phyloP scores from a whole-genome alignment of 805 yeast species.

The Pichia occidentalis region DNA sequence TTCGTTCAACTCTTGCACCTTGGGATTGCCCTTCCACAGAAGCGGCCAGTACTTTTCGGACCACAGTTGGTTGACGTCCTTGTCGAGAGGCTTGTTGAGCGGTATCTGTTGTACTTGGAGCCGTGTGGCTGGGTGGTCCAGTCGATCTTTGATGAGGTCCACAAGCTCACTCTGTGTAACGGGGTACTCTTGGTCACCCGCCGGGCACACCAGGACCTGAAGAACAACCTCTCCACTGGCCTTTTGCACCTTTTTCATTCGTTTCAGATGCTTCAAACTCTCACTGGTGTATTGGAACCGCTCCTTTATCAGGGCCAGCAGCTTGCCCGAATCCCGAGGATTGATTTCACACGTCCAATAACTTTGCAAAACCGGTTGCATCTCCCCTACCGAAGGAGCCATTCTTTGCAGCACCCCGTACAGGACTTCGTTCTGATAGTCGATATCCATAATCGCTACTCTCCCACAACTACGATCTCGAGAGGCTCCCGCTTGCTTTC shows the following conservation, averaged over 20 bases:
- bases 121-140: not conserved
- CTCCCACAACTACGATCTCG: too few species aligned
- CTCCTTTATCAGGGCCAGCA: conserved; percentile 23
- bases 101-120: conserved; percentile 42
- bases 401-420: conserved; percentile 37
- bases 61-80: conserved; percentile 64
- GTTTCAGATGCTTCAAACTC: conserved; percentile 41
- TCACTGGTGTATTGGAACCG: conserved; percentile 24
- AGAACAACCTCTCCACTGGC: conserved; percentile 14
- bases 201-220: conserved; percentile 43
- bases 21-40: conserved; percentile 90
- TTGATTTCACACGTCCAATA: conserved; percentile 41
- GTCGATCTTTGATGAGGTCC: not conserved
- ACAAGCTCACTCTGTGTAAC: conserved; percentile 16
- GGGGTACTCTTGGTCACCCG: conserved; percentile 26
- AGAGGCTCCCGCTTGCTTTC: too few species aligned
- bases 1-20: conserved; percentile 59
- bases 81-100: conserved; percentile 56
- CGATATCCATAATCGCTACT: too few species aligned
- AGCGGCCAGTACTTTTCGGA: conserved; percentile 73
- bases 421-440: conserved; percentile 36
- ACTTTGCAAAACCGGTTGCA: conserved; percentile 26
- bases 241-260: conserved; percentile 33
- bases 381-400: conserved; percentile 23
- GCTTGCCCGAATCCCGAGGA: conserved; percentile 30